Conservation (phyloP, 177 flowering plant genomes). For the Tripterygium wilfordii region DNA sequence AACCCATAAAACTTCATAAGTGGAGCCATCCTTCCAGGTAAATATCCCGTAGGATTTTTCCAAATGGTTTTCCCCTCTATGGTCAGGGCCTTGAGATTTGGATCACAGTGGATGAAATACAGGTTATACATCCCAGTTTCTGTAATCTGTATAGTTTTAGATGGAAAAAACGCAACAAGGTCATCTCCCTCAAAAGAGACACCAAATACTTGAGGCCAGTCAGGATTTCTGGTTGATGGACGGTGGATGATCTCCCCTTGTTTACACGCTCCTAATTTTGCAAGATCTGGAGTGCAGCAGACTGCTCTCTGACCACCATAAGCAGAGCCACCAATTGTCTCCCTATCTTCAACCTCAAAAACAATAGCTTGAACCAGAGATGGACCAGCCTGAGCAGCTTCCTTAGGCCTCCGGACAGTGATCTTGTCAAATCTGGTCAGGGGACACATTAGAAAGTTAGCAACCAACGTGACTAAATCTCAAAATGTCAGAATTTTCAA, state of each 20-base stretch:
- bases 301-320: conserved; percentile 98
- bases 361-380: conserved; percentile 59
- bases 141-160: conserved; percentile 53
- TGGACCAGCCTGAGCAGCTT: conserved; percentile 43
- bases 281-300: conserved; percentile 85
- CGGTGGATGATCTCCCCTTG: conserved; percentile 70
- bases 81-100: conserved; percentile 46
- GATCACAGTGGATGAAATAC: conserved; percentile 84
- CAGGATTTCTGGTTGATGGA: conserved; percentile 49
- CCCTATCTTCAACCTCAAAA: conserved; percentile 92
- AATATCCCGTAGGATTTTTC: conserved; percentile 87
- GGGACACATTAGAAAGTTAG: too few relatives aligned
- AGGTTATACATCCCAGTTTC: conserved; percentile 91
- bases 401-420: conserved; percentile 56
- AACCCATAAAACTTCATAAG: conserved; percentile 76
- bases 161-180: conserved; percentile 36
- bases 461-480: too few relatives aligned
- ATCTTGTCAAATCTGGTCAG: conserved; percentile 78
- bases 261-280: conserved; percentile 73
- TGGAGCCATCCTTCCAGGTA: conserved; percentile 99
- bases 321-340: conserved; percentile 84
- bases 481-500: too few relatives aligned
- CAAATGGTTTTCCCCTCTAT: conserved; percentile 85
- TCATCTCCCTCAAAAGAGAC: conserved; percentile 47
- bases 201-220: conserved; percentile 79